Evolutionary conservation across 331 rosid genomes (phyloP), one percentile per base, ranked within the genome.

Genomic region (Erythrophleum ivorense): DNA sequence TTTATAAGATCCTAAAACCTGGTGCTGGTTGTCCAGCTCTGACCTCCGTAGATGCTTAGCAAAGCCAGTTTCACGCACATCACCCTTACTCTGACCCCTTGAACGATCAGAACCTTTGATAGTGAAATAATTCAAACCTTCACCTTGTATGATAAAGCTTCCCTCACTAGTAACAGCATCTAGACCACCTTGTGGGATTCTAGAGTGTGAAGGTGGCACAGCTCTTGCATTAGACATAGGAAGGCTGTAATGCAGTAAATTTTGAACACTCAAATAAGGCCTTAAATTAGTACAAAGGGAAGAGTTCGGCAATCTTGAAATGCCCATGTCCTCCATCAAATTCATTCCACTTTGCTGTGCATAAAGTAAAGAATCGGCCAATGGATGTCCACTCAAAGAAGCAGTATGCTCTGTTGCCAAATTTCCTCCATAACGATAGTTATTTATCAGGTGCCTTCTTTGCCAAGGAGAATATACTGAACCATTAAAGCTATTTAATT

Each of bases 61-160:
- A 36, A 73, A 52, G 45, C 78, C 74, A 76, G 53, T 72, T 36
- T 77, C 88, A 9, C 3, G 36, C 15, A 19, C 69, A 2, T 76
- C 68, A 69, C 75, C 55, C 55, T 69, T 69, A 69, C 13, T 82
- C 57, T 48, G 85, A 81, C 45, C 79, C 85, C 77, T 50, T 40
- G 81, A 73, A 54, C 24, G 74, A 80, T 83, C 81, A 7, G 63
- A 72, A 68, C 81, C 77, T 65, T 82, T 72, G 58, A 52, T 81
- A 19, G 31, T 71, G 29, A 70, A 82, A 86, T 82, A 77, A 77
- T 74, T 88, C 57, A 88, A 79, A 59, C 82, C 87, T 73, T 88
- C 91, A 40, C 90, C 90, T 54, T 86, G 90, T 48, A 86, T 68
- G 76, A 88, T 86, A 66, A 79, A 85, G 85, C 90, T 88, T 46